phyloP scores from a whole-genome alignment of 2,329 filamentous ascomycete species.

The Ilyonectria destructans region DNA sequence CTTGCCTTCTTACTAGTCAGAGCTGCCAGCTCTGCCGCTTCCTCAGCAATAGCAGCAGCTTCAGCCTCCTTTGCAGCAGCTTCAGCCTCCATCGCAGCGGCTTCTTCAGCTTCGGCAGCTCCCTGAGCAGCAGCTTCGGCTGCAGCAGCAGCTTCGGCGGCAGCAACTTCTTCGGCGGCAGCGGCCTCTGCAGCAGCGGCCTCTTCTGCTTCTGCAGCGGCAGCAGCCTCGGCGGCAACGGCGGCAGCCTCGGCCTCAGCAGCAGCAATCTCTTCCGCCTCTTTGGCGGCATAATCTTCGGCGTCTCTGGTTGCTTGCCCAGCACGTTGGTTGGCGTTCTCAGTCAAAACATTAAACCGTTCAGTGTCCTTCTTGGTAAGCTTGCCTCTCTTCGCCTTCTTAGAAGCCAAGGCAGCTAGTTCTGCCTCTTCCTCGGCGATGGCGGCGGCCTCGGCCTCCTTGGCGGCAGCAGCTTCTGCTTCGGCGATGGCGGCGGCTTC shows the following conservation, averaged over 20 bases:
- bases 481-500: slow-evolving; percentile 56
- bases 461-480: slow-evolving; percentile 55
- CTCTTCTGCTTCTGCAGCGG: slow-evolving; percentile 39
- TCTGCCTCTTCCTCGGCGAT: slow-evolving; percentile 48
- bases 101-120: slow-evolving; percentile 33
- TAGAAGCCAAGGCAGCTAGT: slow-evolving; percentile 52
- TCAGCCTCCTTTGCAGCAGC: slow-evolving; percentile 58
- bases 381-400: slow-evolving; percentile 54
- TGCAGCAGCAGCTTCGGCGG: slow-evolving; percentile 50
- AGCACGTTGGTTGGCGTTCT: slow-evolving; percentile 41
- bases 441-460: slow-evolving; percentile 55
- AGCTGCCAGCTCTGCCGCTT: slow-evolving; percentile 48
- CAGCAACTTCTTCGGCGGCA: slow-evolving; percentile 26
- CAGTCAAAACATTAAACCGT: slow-evolving; percentile 37
- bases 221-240: slow-evolving; percentile 28
- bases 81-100: slow-evolving; percentile 46
- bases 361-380: slow-evolving; percentile 45
- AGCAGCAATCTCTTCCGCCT: slow-evolving; percentile 41
- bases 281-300: slow-evolving; percentile 38
- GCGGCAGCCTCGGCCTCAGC: background rate
- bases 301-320: slow-evolving; percentile 36
- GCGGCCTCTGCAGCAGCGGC: slow-evolving; percentile 26
- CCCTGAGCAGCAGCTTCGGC: slow-evolving; percentile 30
- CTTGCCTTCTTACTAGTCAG: slow-evolving; percentile 56
- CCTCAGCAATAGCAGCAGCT: slow-evolving; percentile 37